These are phyloP conservation scores for Cryptococcus hybrid DNA, from an alignment of 1,284 basidiomycete species.

Conservation along the genomic window DNA sequence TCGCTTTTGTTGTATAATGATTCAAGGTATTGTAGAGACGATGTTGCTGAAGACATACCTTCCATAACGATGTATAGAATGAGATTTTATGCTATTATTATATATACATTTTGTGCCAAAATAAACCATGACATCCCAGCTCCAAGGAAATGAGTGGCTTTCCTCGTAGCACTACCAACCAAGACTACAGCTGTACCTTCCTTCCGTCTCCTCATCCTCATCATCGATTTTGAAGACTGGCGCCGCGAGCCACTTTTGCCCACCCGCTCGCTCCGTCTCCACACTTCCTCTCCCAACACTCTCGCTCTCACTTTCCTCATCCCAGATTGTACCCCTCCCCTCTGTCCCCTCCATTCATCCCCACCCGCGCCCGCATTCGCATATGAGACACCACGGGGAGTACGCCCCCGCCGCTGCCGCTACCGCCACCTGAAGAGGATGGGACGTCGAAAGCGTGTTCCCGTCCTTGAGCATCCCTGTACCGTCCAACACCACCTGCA, in stretches of 20 bases:
- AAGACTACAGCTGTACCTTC: constrained; percentile 1
- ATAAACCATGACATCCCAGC: background rate
- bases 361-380: constrained; percentile 20
- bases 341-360: constrained; percentile 29
- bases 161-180: too few relatives aligned
- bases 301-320: background rate
- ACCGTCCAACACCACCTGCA: constrained; percentile 18
- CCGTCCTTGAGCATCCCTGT: constrained; percentile 44
- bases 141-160: too few relatives aligned
- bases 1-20: background rate
- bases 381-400: background rate
- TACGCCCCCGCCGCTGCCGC: background rate
- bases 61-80: background rate
- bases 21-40: background rate
- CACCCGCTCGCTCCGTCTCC: background rate
- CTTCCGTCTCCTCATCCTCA: constrained; percentile 21
- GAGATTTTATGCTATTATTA: too few relatives aligned
- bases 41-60: background rate
- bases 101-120: background rate
- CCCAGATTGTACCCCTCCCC: constrained; percentile 11
- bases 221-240: constrained; percentile 25
- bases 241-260: background rate
- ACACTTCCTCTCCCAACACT: background rate
- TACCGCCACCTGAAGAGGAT: background rate
- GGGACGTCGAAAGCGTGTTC: constrained; percentile 28